Conservation (phyloP, 108 stramenopile species). For the Fragilariopsis cylindrus region DNA sequence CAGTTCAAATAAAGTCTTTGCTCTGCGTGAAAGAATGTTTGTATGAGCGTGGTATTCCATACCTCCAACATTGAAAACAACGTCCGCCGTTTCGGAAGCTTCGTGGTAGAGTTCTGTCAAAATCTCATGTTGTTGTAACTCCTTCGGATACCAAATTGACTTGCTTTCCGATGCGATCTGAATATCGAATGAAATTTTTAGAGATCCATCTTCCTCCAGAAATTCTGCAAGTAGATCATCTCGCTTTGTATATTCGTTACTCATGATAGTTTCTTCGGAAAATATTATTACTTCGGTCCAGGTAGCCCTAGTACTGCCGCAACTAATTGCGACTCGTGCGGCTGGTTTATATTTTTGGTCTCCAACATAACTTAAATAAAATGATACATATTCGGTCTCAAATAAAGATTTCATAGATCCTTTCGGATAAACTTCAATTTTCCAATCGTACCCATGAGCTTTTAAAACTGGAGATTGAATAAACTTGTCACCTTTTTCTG, state of each 20-base stretch:
- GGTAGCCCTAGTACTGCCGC: too few relatives aligned
- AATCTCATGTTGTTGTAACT: not conserved
- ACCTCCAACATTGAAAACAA: not conserved
- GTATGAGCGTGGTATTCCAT: not conserved
- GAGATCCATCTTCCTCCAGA: not conserved
- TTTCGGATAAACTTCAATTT: not conserved
- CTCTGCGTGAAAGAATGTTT: not conserved
- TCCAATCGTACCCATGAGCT: not conserved
- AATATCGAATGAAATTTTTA: not conserved
- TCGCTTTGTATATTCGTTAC: not conserved
- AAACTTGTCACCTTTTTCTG: not conserved
- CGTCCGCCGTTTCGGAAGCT: not conserved
- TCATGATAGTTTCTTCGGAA: rapidly evolving
- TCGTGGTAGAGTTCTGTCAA: not conserved
- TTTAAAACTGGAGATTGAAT: not conserved
- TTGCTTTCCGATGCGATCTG: not conserved
- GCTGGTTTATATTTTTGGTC: not conserved
- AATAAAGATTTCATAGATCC: not conserved
- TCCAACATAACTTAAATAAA: too few relatives aligned
- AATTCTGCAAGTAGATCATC: not conserved
- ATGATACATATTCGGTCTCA: not conserved
- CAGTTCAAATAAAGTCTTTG: not conserved
- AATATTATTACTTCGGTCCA: too few relatives aligned
- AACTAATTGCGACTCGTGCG: too few relatives aligned
- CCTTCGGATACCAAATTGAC: not conserved